Evolutionary conservation across 257 asterid genomes (phyloP), one percentile per base, ranked within the genome.

Genomic region (Buddleja alternifolia): DNA sequence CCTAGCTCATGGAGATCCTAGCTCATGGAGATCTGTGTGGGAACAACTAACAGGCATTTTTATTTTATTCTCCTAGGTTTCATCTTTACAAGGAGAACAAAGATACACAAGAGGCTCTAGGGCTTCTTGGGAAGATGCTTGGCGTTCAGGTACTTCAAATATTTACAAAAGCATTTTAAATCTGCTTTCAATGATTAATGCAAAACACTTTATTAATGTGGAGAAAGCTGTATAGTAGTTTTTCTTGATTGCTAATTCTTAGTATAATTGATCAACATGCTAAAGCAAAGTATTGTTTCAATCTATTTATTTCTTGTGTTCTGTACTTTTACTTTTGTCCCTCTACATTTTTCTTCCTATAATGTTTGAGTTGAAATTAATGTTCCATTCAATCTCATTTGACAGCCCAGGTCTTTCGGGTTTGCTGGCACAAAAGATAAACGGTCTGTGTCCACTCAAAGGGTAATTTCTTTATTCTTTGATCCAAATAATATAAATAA

Each of bases 381-480:
- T 60, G 55, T 60, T 15, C 73, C 42, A 60, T 70, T 41, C 50
- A 19, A 72, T 50, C 40, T 73, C 65, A 34, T 53, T 59, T 81
- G 80, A 79, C 97, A 90, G 97, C 88, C 93, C 59, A 86, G 89
- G 77, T 89, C 96, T 36, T 93, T 93, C 52, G 97, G 97, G 24
- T 93, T 90, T 84, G 85, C 97, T 72, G 99, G 99, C 75, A 93
- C 99, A 14, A 93, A 93, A 79, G 99, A 93, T 77, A 93, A 93
- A 73, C 96, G 97, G 61, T 70, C 96, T 44, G 89, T 90, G 19
- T 63, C 99, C 39, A 90, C 96, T 78, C 99, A 93, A 78, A 85
- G 89, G 99, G 99, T 93, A 82, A 34, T 61, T 50, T 75, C 66
- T 58, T 71, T 39, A 39, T 62, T 36, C 55, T 17, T 47, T 23